Percentiles rank a stretch among this genome's conserved stretches.
phyloP scores from a whole-genome alignment of 108 stramenopile species.

The Discostella pseudostelligera region DNA sequence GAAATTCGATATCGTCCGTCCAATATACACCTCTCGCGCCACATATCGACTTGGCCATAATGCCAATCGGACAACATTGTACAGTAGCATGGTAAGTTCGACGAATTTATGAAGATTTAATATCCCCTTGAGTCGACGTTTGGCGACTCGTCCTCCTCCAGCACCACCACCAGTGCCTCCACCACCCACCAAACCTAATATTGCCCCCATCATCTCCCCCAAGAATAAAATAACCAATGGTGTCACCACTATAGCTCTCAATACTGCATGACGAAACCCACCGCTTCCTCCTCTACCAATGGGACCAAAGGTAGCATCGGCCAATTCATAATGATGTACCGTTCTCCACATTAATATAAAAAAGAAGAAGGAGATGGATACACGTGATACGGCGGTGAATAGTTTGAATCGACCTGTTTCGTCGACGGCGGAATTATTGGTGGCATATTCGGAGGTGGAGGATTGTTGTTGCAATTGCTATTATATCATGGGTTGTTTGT shows the following conservation, averaged over 20 bases:
- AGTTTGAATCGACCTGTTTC: slow-evolving; percentile 72
- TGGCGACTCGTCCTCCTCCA: slow-evolving; percentile 36
- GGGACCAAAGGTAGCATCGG: slow-evolving; percentile 55
- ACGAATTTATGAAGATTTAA: slow-evolving; percentile 80
- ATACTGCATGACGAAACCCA: slow-evolving; percentile 19
- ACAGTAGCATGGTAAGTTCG: slow-evolving; percentile 60
- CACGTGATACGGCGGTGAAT: slow-evolving; percentile 72
- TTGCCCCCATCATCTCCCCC: slow-evolving; percentile 76
- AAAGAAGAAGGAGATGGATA: slow-evolving; percentile 72
- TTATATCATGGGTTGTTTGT: too few species aligned
- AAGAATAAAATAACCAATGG: slow-evolving; percentile 65
- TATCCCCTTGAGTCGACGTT: slow-evolving; percentile 81
- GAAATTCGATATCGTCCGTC: slow-evolving; percentile 70
- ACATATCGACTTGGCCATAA: slow-evolving; percentile 60
- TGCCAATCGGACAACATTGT: slow-evolving; percentile 68
- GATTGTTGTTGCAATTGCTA: slow-evolving; percentile 25
- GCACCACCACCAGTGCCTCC: slow-evolving; percentile 21
- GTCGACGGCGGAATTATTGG: slow-evolving; percentile 52
- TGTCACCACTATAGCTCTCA: slow-evolving; percentile 46
- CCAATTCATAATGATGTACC: slow-evolving; percentile 79
- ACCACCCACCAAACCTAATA: slow-evolving; percentile 51
- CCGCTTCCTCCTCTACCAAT: background rate
- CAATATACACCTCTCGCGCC: slow-evolving; percentile 72
- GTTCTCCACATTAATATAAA: slow-evolving; percentile 85
- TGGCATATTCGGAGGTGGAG: background rate